Percentiles rank a stretch among this genome's conserved stretches.
These are phyloP conservation scores for Cystobasidium slooffiae DNA, from an alignment of 1,284 basidiomycete genomes.

Conservation along the genomic window DNA sequence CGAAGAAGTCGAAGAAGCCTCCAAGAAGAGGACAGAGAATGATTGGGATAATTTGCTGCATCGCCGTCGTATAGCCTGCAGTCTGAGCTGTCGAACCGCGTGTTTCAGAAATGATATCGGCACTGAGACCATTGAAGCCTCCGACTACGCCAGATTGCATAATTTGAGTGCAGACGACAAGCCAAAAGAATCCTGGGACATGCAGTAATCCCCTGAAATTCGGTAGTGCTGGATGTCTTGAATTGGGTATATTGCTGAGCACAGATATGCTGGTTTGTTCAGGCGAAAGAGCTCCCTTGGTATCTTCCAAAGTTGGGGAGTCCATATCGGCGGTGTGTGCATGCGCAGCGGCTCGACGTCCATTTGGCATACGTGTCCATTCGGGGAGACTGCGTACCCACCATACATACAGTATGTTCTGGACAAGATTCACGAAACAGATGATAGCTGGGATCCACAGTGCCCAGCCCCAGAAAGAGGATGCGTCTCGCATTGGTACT, in stretches of 20 bases:
- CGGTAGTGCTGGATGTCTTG: slow-evolving; percentile 17
- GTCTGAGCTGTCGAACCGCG: slow-evolving; percentile 57
- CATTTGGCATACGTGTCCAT: slow-evolving; percentile 47
- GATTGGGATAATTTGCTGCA: slow-evolving; percentile 60
- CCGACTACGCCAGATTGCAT: slow-evolving; percentile 57
- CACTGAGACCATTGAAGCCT: slow-evolving; percentile 58
- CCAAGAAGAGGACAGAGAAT: slow-evolving; percentile 58
- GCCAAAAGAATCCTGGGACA: slow-evolving; percentile 52
- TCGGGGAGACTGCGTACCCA: slow-evolving; percentile 47
- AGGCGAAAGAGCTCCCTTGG: background rate
- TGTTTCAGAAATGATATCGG: slow-evolving; percentile 58
- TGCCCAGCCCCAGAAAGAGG: slow-evolving; percentile 51
- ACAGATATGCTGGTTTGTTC: background rate
- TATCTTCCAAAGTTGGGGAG: background rate
- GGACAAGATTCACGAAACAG: slow-evolving; percentile 46
- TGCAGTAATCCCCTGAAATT: slow-evolving; percentile 1
- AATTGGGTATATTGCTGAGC: background rate
- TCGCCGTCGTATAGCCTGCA: slow-evolving; percentile 59
- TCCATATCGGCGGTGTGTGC: background rate
- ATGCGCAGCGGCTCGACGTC: slow-evolving; percentile 30
- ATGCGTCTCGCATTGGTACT: slow-evolving; percentile 49
- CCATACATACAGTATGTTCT: slow-evolving; percentile 48
- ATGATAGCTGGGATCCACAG: slow-evolving; percentile 52
- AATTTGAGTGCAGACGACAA: slow-evolving; percentile 47
- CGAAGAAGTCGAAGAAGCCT: slow-evolving; percentile 54